phyloP scores from a whole-genome alignment of 2,329 filamentous ascomycete species.

The Exophiala xenobiotica region DNA sequence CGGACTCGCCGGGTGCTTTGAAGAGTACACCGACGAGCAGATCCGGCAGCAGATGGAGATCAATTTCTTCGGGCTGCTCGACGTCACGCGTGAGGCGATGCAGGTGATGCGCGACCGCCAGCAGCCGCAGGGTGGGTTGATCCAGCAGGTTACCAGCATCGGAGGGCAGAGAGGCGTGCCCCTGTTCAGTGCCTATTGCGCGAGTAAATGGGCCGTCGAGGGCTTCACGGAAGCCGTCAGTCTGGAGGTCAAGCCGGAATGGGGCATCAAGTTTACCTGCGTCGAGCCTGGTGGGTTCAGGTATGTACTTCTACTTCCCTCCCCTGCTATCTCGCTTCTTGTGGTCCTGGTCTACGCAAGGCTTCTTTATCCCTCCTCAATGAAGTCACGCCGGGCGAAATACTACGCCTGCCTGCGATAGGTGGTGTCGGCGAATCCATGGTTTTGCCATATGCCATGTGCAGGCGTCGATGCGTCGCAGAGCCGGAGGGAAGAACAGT shows the following conservation, averaged over 20 bases:
- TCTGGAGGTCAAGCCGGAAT: conserved; percentile 45
- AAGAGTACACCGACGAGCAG: conserved; percentile 51
- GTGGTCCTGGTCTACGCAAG: too few species aligned
- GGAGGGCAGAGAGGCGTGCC: conserved; percentile 44
- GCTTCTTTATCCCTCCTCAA: too few species aligned
- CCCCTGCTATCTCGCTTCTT: too few species aligned
- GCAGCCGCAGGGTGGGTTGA: conserved; percentile 48
- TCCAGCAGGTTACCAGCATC: conserved; percentile 58
- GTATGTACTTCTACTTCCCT: too few species aligned
- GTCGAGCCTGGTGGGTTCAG: conserved; percentile 33
- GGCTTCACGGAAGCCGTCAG: conserved; percentile 49
- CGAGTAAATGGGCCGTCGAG: conserved; percentile 48
- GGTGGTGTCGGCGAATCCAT: too few species aligned
- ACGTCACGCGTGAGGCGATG: conserved; percentile 45
- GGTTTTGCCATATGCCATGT: too few species aligned
- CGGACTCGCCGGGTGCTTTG: conserved; percentile 54
- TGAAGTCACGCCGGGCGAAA: too few species aligned
- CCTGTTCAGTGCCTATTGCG: conserved; percentile 41
- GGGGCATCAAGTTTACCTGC: conserved; percentile 42
- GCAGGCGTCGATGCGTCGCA: too few species aligned
- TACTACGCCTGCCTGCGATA: too few species aligned
- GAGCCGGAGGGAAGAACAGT: too few species aligned
- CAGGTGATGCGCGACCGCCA: conserved; percentile 31
- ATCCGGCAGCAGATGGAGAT: conserved; percentile 57
- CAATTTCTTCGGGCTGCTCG: conserved; percentile 59